Evolutionary conservation across 106 monocot genomes (phyloP), one percentile per base, ranked within the genome.

Genomic region (Xerophyta viscosa): DNA sequence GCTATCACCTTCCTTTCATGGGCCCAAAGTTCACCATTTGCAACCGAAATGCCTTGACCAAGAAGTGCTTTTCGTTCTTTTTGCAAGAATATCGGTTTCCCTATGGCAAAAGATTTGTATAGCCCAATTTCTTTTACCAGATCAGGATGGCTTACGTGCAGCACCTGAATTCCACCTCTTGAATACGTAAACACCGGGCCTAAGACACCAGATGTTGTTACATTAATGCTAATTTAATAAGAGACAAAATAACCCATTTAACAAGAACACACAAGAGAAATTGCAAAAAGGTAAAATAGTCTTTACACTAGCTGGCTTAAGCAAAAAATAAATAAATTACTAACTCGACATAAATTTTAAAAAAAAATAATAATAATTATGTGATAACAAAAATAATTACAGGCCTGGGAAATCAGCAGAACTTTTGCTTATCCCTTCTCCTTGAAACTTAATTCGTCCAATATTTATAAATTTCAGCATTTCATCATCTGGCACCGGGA

Each of bases 1-100:
- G 92, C 71, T 18, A 92, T 87, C 25, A 71, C 47, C 39, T 80
- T 92, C 37, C 87, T 73, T 30, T 87, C 86, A 25, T 75, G 76
- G 27, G 64, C 74, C 92, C 92, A 92, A 1, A 19, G 17, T 2
- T 28, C 48, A 1, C 86, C 92, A 54, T 87, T 87, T 0, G 92
- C 63, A 14, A 67, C 68, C 21, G 83, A 10, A 21, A 92, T 71
- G 5, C 92, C 79, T 45, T 37, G 27, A 11, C 92, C 92, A 25
- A 92, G 67, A 5, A 92, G 45, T 21, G 87, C 66, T 24, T 57
- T 70, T 0, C 60, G 76, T 0, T 54, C 69, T 63, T 71, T 79
- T 29, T 71, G 58, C 2, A 86, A 27, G 47, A 73, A 66, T 0
- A 67, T 45, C 2, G 92, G 61, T 59, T 77, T 92, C 20, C 92